Base-by-base conservation (phyloP, 257 asterid genomes). In the Solanum etuberosum region DNA sequence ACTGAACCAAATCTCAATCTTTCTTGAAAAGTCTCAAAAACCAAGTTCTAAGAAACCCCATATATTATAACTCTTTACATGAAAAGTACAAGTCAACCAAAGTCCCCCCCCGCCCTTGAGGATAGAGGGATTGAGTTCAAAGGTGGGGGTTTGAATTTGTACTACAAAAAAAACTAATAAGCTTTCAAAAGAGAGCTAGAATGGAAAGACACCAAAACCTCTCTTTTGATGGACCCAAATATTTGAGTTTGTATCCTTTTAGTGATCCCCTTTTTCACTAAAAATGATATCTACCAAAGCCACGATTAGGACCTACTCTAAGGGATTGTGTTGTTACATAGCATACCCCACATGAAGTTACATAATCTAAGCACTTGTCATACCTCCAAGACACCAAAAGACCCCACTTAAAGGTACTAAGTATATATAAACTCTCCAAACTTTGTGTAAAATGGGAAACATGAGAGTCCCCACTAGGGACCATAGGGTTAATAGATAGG, bases 381-480 rank as follows among this genome's bases (percentile, higher is more conserved):
- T 90, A 90, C 84, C 90, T 76, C 78, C 84, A 88, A 34, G 93
- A 93, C 96, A 93, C 92, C 80, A 42, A 43, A 83, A 92, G 91
- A 89, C 93, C 92, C 86, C 85, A 38, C 76, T 67, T 37, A 88
- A 38, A 80, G 21, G 34, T 73, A 89, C n/a, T 51, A 51, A 76
- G 88, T 89, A 92, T 82, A 84, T 35, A 37, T 73, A 12, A 76
- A 80, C 29, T 80, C 42, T 80, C 67, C 42, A 80, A 80, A 29
- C 42, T 80, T 80, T 80, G 67, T 46, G 67, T 18, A 38, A 74
- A 91, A 21, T 48, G 88, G 73, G 88, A 89, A 83, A 88, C 83
- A 86, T 71, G 31, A 21, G 42, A 91, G 95, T 77, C 96, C 98
- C 99, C 95, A 96, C 94, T 40, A 83, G 91, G 87, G 86, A 88